phyloP scores from a whole-genome alignment of 108 stramenopile species.

The Skeletonema marinoi region DNA sequence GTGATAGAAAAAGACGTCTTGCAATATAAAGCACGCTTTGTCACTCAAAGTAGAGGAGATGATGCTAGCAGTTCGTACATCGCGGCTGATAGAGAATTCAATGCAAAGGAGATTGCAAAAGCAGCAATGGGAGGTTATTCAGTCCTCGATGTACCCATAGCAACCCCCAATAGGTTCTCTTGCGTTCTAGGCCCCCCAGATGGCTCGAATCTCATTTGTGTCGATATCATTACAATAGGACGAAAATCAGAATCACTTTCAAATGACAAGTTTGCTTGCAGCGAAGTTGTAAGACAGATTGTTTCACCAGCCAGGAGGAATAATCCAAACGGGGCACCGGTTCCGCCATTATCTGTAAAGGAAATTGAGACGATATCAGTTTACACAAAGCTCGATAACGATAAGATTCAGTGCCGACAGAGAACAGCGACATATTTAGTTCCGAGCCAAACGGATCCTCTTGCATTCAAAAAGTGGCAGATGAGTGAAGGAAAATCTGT shows the following conservation, averaged over 20 bases:
- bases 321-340: slow-evolving; percentile 12
- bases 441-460: slow-evolving; percentile 72
- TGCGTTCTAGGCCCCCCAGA: slow-evolving; percentile 69
- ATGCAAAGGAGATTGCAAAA: slow-evolving; percentile 69
- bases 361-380: slow-evolving; percentile 86
- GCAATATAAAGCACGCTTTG: slow-evolving; percentile 67
- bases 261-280: slow-evolving; percentile 64
- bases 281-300: slow-evolving; percentile 83
- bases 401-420: slow-evolving; percentile 67
- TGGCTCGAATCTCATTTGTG: slow-evolving; percentile 38
- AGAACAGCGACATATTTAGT: slow-evolving; percentile 78
- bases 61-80: slow-evolving; percentile 28
- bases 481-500: slow-evolving; percentile 66
- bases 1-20: slow-evolving; percentile 43
- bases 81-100: slow-evolving; percentile 83
- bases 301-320: slow-evolving; percentile 46
- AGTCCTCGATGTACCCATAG: slow-evolving; percentile 65
- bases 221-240: slow-evolving; percentile 70
- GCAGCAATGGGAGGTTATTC: slow-evolving; percentile 83
- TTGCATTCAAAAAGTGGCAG: slow-evolving; percentile 77
- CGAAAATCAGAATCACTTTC: slow-evolving; percentile 61
- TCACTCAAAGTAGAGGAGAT: slow-evolving; percentile 14
- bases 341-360: slow-evolving; percentile 56
- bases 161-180: slow-evolving; percentile 81
- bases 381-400: slow-evolving; percentile 43